These are phyloP conservation scores for Coemansia nantahalensis DNA, from an alignment of 192 early-diverging fungal genomes.

Conservation along the genomic window DNA sequence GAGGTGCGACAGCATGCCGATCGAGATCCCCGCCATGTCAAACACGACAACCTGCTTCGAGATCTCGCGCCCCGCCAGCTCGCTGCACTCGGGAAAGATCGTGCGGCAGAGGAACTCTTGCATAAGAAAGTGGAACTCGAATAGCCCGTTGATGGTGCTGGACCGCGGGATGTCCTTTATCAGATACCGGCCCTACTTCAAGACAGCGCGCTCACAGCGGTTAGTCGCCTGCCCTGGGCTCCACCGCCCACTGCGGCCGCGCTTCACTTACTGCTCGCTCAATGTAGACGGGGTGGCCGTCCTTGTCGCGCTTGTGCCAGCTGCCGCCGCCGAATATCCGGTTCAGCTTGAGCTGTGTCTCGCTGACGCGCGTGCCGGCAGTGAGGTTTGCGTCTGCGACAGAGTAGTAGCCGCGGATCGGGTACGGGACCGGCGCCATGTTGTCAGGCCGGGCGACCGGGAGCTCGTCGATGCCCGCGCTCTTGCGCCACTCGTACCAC, in stretches of 20 bases:
- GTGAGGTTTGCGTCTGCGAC: constrained; percentile 66
- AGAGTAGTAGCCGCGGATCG: constrained; percentile 62
- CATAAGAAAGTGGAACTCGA: constrained; percentile 67
- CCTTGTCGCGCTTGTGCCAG: constrained; percentile 87
- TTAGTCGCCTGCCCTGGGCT: too few species aligned
- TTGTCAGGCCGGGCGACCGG: constrained; percentile 59
- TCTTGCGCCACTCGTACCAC: constrained; percentile 62
- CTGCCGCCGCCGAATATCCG: constrained; percentile 67
- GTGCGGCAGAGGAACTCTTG: constrained; percentile 68
- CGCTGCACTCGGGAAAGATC: constrained; percentile 76
- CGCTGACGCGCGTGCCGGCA: constrained; percentile 56
- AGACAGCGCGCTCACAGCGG: too few species aligned
- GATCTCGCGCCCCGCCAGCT: constrained; percentile 61
- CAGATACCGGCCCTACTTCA: constrained; percentile 52
- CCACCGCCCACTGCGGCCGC: background rate
- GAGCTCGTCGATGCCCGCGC: constrained; percentile 58
- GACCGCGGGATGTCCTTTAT: constrained; percentile 63
- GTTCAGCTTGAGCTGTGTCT: constrained; percentile 61
- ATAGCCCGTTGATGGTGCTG: constrained; percentile 60
- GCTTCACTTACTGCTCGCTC: constrained; percentile 64
- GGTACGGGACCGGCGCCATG: constrained; percentile 60
- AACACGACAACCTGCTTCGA: constrained; percentile 87
- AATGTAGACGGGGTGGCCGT: constrained; percentile 88
- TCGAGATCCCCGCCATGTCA: constrained; percentile 85
- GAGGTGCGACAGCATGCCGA: constrained; percentile 63